A percentile compares a stretch with the other conserved stretches of the same genome.
phyloP scores from a whole-genome alignment of 352 stramenopile genomes.

The Globisporangium nodosum region DNA sequence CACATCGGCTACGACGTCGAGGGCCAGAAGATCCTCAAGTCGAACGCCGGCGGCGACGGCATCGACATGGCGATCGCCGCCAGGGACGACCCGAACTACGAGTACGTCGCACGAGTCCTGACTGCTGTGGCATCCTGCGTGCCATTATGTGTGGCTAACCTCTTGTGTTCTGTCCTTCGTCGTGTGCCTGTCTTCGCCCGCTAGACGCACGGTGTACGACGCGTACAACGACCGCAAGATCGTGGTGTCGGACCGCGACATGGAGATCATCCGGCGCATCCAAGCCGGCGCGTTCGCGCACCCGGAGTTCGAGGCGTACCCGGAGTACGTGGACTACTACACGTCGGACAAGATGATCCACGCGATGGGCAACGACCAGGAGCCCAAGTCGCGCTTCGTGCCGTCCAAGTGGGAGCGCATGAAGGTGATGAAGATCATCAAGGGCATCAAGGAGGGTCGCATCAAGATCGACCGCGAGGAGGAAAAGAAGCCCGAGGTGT shows the following conservation, averaged over 20 bases:
- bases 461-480: constrained; percentile 92
- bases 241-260: constrained; percentile 93
- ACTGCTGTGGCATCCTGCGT: not conserved
- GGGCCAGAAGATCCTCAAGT: constrained; percentile 95
- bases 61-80: constrained; percentile 87
- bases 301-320: constrained; percentile 90
- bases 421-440: constrained; percentile 96
- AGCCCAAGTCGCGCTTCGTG: constrained; percentile 93
- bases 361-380: constrained; percentile 81
- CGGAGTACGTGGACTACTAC: constrained; percentile 88
- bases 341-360: constrained; percentile 87
- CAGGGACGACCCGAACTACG: constrained; percentile 91
- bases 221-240: constrained; percentile 98
- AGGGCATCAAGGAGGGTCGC: constrained; percentile 94
- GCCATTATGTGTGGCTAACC: constrained; percentile 10
- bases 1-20: constrained; percentile 99
- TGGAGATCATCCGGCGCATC: constrained; percentile 98
- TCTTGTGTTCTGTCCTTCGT: not conserved
- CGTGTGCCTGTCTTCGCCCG: too few species aligned
- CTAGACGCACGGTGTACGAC: constrained; percentile 96
- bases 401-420: constrained; percentile 97
- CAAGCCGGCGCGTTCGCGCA: constrained; percentile 90
- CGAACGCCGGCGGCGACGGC: constrained; percentile 76
- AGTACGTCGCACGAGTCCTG: constrained; percentile 38
- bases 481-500: constrained; percentile 89